Evolutionary conservation across 352 stramenopile genomes (phyloP), one percentile per base, ranked within the genome.

Genomic region (Globisporangium cederbergense): DNA sequence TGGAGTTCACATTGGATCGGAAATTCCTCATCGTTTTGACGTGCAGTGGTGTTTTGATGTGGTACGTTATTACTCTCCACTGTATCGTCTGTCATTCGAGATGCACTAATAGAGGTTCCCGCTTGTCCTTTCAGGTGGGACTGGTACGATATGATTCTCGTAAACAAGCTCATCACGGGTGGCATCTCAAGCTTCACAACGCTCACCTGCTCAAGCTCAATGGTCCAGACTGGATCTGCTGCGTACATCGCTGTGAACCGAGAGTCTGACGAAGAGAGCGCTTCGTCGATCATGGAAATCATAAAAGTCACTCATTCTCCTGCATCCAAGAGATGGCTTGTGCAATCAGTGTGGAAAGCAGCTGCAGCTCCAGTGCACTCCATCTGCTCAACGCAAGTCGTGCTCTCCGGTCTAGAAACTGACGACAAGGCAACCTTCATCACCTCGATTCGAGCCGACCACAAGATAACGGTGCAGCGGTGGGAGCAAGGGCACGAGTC

Each of bases 61-160:
- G 73, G 73, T 79, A 67, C 20, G 58, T 50, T 58, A 25, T 10
- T 45, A 7, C 5, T 8, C 43, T 11, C 22, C 38, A 47, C 7
- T 18, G 30, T 42, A 52, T 1, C 11, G 20, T 49, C 9, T 42
- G 36, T n/a, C 49, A 20, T 5, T 40, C 47, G 13, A 16, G n/a
- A 50, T 46, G 47, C 18, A 32, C 38, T 47, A 11, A 60, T 52
- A 25, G 52, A 42, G 36, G 4, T 11, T 42, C 14, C 36, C 36
- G 40, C 20, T 20, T 68, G 32, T 40, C 4, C 38, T 18, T 28
- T 4, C 59, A 82, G 75, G 73, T 82, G 75, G 75, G 67, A 77
- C 28, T 82, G 71, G 73, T 57, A 65, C 30, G 66, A 65, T 11
- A 71, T 78, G 63, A 60, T 58, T 25, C 45, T 75, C 18, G 42